Conservation (phyloP, 2,329 filamentous ascomycete genomes). For the Esteya vermicola region DNA sequence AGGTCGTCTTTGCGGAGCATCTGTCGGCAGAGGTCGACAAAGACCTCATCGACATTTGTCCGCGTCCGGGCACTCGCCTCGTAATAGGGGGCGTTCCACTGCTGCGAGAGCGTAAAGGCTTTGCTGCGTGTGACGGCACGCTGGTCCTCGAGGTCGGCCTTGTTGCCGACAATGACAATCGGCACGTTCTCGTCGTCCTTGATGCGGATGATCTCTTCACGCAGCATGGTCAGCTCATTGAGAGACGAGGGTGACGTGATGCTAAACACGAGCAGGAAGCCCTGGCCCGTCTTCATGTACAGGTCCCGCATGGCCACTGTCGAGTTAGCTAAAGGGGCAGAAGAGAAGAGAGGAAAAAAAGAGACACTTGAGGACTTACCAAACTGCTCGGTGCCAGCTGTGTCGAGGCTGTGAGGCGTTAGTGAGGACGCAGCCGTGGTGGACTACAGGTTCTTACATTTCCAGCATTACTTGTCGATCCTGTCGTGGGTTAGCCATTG, state of each 20-base stretch:
- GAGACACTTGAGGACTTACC: slow-evolving; percentile 31
- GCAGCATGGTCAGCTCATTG: slow-evolving; percentile 63
- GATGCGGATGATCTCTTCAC: slow-evolving; percentile 81
- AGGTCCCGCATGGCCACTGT: slow-evolving; percentile 57
- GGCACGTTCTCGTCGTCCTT: slow-evolving; percentile 77
- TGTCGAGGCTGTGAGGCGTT: slow-evolving; percentile 51
- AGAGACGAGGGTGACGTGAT: slow-evolving; percentile 79
- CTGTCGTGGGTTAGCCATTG: slow-evolving; percentile 26
- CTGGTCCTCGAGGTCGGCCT: slow-evolving; percentile 79
- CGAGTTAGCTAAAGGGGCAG: not conserved
- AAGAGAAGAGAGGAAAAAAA: not conserved
- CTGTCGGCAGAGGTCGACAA: slow-evolving; percentile 70
- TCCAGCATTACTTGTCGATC: slow-evolving; percentile 79
- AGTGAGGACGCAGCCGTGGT: no score
- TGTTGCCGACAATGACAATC: slow-evolving; percentile 86
- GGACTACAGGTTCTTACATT: slow-evolving; percentile 49
- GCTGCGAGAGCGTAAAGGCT: slow-evolving; percentile 73
- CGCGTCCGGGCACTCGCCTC: slow-evolving; percentile 72
- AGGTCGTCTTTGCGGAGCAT: slow-evolving; percentile 61
- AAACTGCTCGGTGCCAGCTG: slow-evolving; percentile 84
- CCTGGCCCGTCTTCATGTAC: slow-evolving; percentile 89
- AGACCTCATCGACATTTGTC: slow-evolving; percentile 84
- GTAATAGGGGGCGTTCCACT: slow-evolving; percentile 83
- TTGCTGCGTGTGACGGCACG: slow-evolving; percentile 62
- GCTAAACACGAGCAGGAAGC: slow-evolving; percentile 83